Evolutionary conservation across 257 asterid species (phyloP), one percentile per base, ranked within the genome.

Genomic region (Penstemon newberryi): DNA sequence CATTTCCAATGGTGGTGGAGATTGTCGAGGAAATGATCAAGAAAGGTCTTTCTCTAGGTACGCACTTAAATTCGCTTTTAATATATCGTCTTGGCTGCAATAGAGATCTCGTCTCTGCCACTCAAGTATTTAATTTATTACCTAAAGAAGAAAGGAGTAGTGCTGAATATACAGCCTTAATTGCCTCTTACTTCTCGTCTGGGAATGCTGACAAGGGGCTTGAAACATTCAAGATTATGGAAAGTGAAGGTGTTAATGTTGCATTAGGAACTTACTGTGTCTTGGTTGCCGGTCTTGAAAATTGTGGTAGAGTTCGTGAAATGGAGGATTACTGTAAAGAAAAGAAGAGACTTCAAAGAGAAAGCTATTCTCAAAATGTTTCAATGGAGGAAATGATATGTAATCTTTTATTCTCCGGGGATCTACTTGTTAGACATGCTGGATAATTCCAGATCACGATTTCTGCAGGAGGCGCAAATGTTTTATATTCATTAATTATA

Each of bases 111-210:
- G 76, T 56, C 69, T 77, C 81, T 56, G 96, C 96, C 43, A 80
- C 80, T 36, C 79, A 81, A 70, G 74, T 88, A 69, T 94, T 94
- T 56, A 68, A 77, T 68, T 10, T 84, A 64, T 73, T 94, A 73
- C 87, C 89, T 36, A 80, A 58, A n/a, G 77, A 82, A 63, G 89
- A 90, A 79, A 91, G 78, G 85, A 82, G 80, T 45, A 70, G 65
- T 55, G 83, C 96, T 74, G 88, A 86, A n/a, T 85, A 79, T 67
- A 94, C 96, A 51, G 92, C 96, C 50, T 13, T 90, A 40, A 82
- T 91, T 0, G 73, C 80, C 57, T 84, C 96, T 62, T 86, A 75
- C 74, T 86, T 94, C 72, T 76, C 81, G 44, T 84, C 79, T 15
- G 92, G 95, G 18, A 67, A 85, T 66, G 70, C 69, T 65, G 82